Base-by-base conservation (phyloP, 768 basidiomycete genomes). In the Psilocybe tampanensis region DNA sequence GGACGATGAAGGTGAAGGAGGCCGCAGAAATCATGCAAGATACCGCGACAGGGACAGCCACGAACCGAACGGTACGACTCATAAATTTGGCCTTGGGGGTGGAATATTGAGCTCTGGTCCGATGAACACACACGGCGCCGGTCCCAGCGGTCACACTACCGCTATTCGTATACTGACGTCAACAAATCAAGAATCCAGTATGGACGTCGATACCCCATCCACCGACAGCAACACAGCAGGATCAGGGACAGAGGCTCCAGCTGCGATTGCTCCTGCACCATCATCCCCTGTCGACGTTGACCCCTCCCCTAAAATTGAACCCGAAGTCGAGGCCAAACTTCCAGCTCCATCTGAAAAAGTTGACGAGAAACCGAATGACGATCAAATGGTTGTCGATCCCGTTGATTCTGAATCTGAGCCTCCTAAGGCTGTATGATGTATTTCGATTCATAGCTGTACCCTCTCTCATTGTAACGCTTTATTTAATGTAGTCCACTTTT, bases 1-100 rank as follows among this genome's bases (percentile, higher is more conserved):
- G 1, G 97, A 99, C 61, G 97, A 99, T 68, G 97, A 99, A 73
- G 95, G 94, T 17, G 90, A 90, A 64, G 95, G 92, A 44, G 92
- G 88, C 1, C 82, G 95, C 53, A 79, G 88, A 56, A 81, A 94
- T 63, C 86, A 87, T 56, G 74, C 81, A 8, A 75, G 76, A 34
- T 84, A 89, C 69, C 78, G 79, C 23, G 80, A 85, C 32, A 76
- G 75, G 21, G 84, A 83, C 47, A 82, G 79, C 54, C 75, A 73
- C 18, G 82, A 80, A 26, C 69, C 68, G 21, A 75, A 70, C 33
- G 78, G 76, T 21, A 76, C 75, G 21, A 73, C 70, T 12, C 74
- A 78, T 44, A 85, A 85, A 64, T 89, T 88, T 59, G 86, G 86
- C 26, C 81, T 87, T 60, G 82, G 85, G 8, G 80, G 85, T 6